phyloP scores from a whole-genome alignment of 441 rosid genomes.

The Viola pubescens region DNA sequence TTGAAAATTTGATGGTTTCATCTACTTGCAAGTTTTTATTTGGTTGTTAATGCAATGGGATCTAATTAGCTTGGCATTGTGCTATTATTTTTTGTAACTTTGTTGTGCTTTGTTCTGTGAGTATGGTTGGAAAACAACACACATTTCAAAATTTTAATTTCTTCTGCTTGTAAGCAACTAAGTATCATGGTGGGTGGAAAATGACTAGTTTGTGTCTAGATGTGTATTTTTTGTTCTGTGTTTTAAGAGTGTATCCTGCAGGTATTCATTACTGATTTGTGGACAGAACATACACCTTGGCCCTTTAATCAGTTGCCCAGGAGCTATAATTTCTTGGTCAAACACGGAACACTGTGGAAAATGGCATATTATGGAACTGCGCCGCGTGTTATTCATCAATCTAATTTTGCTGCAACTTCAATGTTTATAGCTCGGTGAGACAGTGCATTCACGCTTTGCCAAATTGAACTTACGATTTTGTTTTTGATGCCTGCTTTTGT shows the following conservation, averaged over 20 bases:
- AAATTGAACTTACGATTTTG: neutral
- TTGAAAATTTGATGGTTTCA: neutral
- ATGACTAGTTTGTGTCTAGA: slow-evolving; percentile 8
- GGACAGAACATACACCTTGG: slow-evolving; percentile 99
- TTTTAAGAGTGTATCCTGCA: slow-evolving; percentile 48
- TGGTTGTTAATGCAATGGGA: slow-evolving; percentile 9
- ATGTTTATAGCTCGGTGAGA: slow-evolving; percentile 88
- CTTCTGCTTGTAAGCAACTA: slow-evolving; percentile 2
- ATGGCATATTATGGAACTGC: slow-evolving; percentile 84
- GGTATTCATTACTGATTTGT: slow-evolving; percentile 91
- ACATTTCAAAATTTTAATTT: neutral
- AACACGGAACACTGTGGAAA: slow-evolving; percentile 84
- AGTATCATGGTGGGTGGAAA: neutral
- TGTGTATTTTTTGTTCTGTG: slow-evolving; percentile 16
- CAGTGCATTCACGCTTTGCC: neutral
- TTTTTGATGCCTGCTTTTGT: too few species aligned
- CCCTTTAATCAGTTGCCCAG: slow-evolving; percentile 95
- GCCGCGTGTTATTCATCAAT: slow-evolving; percentile 80
- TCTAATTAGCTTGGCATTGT: neutral
- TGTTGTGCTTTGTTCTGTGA: neutral
- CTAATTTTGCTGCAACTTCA: slow-evolving; percentile 94
- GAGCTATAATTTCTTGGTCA: slow-evolving; percentile 89
- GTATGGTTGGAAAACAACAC: too few species aligned
- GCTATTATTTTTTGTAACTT: neutral
- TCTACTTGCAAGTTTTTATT: slow-evolving; percentile 6